These are phyloP conservation scores for Priceomyces carsonii DNA, from an alignment of 805 yeast genomes.

Conservation along the genomic window DNA sequence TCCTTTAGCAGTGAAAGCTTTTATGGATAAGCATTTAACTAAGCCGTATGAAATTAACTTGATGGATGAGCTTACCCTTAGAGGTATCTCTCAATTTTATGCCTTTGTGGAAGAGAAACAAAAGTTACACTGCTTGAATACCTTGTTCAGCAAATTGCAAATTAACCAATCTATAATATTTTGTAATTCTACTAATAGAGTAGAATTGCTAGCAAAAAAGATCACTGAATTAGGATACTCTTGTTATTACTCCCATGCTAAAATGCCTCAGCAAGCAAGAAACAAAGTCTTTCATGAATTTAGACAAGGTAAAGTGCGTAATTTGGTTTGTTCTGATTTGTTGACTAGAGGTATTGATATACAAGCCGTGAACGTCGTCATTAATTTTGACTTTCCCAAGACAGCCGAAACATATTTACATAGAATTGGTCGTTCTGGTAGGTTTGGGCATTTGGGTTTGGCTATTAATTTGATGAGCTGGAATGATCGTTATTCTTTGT, in stretches of 20 bases:
- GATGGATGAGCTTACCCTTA: slow-evolving; percentile 95
- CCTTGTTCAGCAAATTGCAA: slow-evolving; percentile 89
- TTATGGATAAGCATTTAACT: slow-evolving; percentile 86
- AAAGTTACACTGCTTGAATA: slow-evolving; percentile 93
- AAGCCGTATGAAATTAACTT: slow-evolving; percentile 94
- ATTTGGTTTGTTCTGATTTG: slow-evolving; percentile 93
- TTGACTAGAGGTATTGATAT: slow-evolving; percentile 98
- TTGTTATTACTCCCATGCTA: slow-evolving; percentile 95
- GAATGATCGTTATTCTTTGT: slow-evolving; percentile 92
- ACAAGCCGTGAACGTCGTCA: slow-evolving; percentile 97
- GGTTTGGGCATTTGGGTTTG: slow-evolving; percentile 97
- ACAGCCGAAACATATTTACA: slow-evolving; percentile 96
- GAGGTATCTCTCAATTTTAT: slow-evolving; percentile 96
- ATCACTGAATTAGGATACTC: slow-evolving; percentile 96
- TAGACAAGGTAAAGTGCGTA: slow-evolving; percentile 97
- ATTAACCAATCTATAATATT: slow-evolving; percentile 96
- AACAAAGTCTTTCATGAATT: slow-evolving; percentile 98
- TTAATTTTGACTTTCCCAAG: slow-evolving; percentile 97
- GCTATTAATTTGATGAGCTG: slow-evolving; percentile 96
- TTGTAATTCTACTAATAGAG: slow-evolving; percentile 96
- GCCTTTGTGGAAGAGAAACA: slow-evolving; percentile 98
- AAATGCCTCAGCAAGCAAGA: slow-evolving; percentile 96
- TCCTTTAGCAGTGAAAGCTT: slow-evolving; percentile 89
- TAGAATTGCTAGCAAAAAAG: slow-evolving; percentile 91
- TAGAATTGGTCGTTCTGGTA: slow-evolving; percentile 98